These are phyloP conservation scores for Colletotrichum navitas DNA, from an alignment of 2,329 filamentous ascomycete genomes.

Conservation along the genomic window DNA sequence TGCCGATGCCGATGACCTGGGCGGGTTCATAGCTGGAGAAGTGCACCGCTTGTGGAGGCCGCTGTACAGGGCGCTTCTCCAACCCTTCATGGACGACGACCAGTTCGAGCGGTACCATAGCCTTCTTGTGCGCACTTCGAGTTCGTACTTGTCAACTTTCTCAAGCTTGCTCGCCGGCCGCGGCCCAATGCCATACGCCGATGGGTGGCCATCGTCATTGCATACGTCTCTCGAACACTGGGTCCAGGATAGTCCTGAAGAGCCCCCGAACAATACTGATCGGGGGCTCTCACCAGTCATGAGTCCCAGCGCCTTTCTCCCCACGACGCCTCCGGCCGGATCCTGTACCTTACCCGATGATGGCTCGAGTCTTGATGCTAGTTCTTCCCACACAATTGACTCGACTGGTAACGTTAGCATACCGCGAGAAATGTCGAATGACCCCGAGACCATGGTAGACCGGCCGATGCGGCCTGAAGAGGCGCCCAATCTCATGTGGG, in stretches of 20 bases:
- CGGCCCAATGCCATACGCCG: neutral
- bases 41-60: neutral
- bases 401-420: neutral
- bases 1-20: conserved; percentile 21
- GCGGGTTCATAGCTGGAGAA: neutral
- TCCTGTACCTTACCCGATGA: neutral
- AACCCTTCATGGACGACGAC: neutral
- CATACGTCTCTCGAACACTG: neutral
- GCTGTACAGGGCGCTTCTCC: neutral
- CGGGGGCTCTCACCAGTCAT: neutral
- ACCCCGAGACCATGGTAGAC: neutral
- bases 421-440: neutral
- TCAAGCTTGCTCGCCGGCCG: neutral
- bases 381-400: neutral
- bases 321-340: neutral
- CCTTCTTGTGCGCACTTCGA: neutral
- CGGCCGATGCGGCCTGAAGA: neutral
- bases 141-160: neutral
- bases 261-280: neutral
- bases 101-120: neutral
- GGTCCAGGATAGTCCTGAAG: neutral
- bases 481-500: neutral
- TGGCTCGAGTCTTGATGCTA: neutral
- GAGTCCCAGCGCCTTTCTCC: neutral
- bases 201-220: neutral